Evolutionary conservation across 495 filamentous ascomycete genomes (phyloP), one percentile per base, ranked within the genome.

Genomic region (Hypoxylon lienhwacheense): DNA sequence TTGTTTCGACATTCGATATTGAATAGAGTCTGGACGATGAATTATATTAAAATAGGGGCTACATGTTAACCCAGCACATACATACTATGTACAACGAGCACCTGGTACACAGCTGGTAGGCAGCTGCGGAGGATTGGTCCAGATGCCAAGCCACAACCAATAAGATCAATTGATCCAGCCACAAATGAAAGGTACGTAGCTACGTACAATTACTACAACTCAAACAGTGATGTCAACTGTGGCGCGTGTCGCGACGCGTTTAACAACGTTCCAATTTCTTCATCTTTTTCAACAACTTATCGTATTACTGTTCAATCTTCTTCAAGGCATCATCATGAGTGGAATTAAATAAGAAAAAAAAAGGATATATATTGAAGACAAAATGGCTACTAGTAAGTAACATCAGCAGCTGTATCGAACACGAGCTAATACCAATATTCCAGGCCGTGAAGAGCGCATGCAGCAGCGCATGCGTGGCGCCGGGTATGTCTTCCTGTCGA

Each of bases 401-500:
- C 32, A 35, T 12, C 7, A 17, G 10, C n/a, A 22, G 21, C 3
- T 12, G 7, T 15, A 7, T 8, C 5, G 22, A 31, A 39, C 21
- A 31, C 39, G 2, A 36, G 33, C 65, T 69, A 63, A 71, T 46
- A 48, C 35, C 6, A 19, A 19, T 12, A 34, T 52, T 31, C 12
- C 42, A 73, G 69, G 64, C 46, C 70, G 75, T 65, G 68, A 76
- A 59, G 75, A 77, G 64, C 75, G 75, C 53, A 70, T 77, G 69
- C 70, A 70, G 50, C 70, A 75, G 62, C 75, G 75, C 67, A 76
- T 78, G 69, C 74, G 75, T 52, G 75, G 75, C 19, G 75, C 75
- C 39, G 68, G 67, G 74, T 77, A 70, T 44, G 66, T 47, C 20
- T 32, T 11, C 29, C 22, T 22, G 6, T 6, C n/a, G 28, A 10